These are phyloP conservation scores for Leccinum incarnatum DNA, from an alignment of 768 basidiomycete species.

Conservation along the genomic window DNA sequence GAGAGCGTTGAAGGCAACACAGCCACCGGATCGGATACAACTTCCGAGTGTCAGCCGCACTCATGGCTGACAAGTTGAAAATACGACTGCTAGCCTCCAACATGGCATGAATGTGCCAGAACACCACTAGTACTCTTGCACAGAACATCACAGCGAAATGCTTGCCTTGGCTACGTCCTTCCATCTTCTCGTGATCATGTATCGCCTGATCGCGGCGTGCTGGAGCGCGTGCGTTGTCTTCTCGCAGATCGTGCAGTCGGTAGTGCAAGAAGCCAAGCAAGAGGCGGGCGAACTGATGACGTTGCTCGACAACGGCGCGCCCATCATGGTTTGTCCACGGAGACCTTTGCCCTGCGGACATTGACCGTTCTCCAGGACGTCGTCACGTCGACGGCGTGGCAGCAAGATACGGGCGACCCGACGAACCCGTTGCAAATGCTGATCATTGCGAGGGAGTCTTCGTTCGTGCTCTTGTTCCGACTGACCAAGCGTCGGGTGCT, in stretches of 20 bases:
- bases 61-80: not conserved
- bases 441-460: slow-evolving; percentile 16
- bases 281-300: slow-evolving; percentile 18
- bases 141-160: not conserved
- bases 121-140: not conserved
- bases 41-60: not conserved
- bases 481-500: slow-evolving; percentile 19
- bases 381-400: slow-evolving; percentile 1
- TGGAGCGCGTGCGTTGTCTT: slow-evolving; percentile 18
- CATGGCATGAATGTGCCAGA: too few species aligned
- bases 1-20: too few species aligned
- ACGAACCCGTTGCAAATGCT: slow-evolving; percentile 15
- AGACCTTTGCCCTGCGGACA: too few species aligned
- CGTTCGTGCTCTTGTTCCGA: slow-evolving; percentile 21
- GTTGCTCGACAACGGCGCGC: slow-evolving; percentile 6
- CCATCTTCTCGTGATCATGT: slow-evolving; percentile 3
- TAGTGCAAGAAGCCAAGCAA: slow-evolving; percentile 12
- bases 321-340: not conserved
- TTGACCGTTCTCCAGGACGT: slow-evolving; percentile 3
- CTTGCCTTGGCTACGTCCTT: not conserved
- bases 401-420: not conserved
- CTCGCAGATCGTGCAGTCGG: slow-evolving; percentile 9
- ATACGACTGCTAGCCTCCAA: not conserved
- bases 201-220: not conserved
- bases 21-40: not conserved